Percentiles rank a stretch among this genome's conserved stretches.
phyloP scores from a whole-genome alignment of 2,329 filamentous ascomycete species.

The Metarhizium album region DNA sequence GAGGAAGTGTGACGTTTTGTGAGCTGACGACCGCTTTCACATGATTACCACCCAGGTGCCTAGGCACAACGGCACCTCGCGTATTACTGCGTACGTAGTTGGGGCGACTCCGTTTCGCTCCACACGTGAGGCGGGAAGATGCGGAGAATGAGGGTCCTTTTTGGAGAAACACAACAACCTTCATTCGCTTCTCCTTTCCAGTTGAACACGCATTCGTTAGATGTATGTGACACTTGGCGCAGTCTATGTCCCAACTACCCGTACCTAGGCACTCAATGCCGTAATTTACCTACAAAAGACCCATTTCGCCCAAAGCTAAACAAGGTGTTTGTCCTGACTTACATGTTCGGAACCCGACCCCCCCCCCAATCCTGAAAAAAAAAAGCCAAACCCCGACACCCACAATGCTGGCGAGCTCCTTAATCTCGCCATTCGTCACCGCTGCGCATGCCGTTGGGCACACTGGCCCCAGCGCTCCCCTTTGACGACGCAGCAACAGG shows the following conservation, averaged over 20 bases:
- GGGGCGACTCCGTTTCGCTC: not conserved
- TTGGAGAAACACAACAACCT: too few relatives aligned
- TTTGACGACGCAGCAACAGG: slow-evolving; percentile 13
- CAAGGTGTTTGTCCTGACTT: not conserved
- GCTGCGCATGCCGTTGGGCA: slow-evolving; percentile 30
- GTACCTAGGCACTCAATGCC: not conserved
- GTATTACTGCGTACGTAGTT: too few relatives aligned
- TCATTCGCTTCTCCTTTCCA: too few relatives aligned
- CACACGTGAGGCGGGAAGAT: not conserved
- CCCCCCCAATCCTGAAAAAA: too few relatives aligned
- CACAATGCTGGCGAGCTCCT: not conserved
- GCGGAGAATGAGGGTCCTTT: not conserved
- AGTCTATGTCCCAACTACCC: not conserved
- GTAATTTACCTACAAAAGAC: not conserved
- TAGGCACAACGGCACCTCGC: too few relatives aligned
- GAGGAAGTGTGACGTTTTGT: not conserved
- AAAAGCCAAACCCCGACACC: too few relatives aligned
- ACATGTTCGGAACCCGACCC: not conserved
- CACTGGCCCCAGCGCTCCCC: slow-evolving; percentile 15
- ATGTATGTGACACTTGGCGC: not conserved
- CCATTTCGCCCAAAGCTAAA: not conserved
- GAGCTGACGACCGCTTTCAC: not conserved
- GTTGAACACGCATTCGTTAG: too few relatives aligned
- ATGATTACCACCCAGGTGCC: too few relatives aligned
- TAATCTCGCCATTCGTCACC: slow-evolving; percentile 37